These are phyloP conservation scores for Strobilomyces dryophilus DNA, from an alignment of 768 basidiomycete genomes.

Conservation along the genomic window DNA sequence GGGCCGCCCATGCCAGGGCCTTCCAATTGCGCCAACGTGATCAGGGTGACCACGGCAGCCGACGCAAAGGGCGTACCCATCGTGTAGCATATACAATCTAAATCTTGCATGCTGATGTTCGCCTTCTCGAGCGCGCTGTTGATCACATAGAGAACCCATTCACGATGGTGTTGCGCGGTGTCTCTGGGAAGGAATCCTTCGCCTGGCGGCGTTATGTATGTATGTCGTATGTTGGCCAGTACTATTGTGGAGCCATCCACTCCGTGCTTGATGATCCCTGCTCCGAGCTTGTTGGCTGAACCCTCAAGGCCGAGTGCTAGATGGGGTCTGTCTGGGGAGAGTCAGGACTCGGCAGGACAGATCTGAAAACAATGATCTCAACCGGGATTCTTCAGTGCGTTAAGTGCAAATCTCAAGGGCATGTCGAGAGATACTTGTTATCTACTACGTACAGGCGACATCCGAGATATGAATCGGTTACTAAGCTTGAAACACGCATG, in stretches of 20 bases:
- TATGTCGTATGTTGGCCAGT: conserved; percentile 91
- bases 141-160: conserved; percentile 86
- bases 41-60: neutral
- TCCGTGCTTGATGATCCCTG: conserved; percentile 84
- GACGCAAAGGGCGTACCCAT: conserved; percentile 61
- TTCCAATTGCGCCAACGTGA: conserved; percentile 27
- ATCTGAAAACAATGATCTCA: conserved; percentile 14
- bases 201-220: conserved; percentile 98
- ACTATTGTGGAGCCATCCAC: conserved; percentile 70
- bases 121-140: conserved; percentile 70
- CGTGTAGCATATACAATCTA: conserved; percentile 96
- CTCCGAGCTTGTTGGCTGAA: conserved; percentile 96
- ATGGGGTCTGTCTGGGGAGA: conserved; percentile 52
- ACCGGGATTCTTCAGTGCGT: conserved; percentile 34
- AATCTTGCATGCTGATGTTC: conserved; percentile 61
- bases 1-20: conserved; percentile 99
- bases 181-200: conserved; percentile 96
- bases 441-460: neutral
- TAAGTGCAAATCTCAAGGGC: neutral
- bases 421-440: conserved; percentile 11
- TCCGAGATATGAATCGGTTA: too few species aligned
- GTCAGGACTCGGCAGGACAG: conserved; percentile 10
- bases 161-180: conserved; percentile 92
- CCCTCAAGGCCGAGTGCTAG: conserved; percentile 97
- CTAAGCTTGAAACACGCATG: neutral